Evolutionary conservation across 179 eudicot species (phyloP).

Genomic region (Nepenthes alata): DNA sequence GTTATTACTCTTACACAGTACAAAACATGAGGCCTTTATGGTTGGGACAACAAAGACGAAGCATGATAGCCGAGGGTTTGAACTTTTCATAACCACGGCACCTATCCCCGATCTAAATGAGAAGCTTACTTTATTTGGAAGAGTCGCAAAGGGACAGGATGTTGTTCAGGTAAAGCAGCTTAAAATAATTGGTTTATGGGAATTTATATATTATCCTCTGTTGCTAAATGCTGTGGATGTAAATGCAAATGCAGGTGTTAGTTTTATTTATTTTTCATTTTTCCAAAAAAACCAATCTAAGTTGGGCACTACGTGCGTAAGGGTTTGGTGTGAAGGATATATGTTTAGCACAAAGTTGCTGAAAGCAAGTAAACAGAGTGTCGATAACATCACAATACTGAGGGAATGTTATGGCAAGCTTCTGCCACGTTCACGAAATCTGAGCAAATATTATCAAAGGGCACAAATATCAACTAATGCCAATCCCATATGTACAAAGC

Average conservation of each 20-base stretch:
- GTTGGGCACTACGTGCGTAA: too few species aligned
- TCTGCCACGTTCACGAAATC: too few species aligned
- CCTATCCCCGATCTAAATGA: slow-evolving; percentile 92
- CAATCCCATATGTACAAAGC: too few species aligned
- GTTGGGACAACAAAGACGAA: slow-evolving; percentile 82
- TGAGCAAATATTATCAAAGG: too few species aligned
- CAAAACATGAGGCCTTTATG: slow-evolving; percentile 98
- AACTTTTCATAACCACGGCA: slow-evolving; percentile 86
- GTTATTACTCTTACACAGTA: slow-evolving; percentile 24
- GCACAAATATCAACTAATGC: too few species aligned
- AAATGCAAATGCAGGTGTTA: not conserved
- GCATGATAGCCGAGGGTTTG: slow-evolving; percentile 47
- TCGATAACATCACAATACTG: too few species aligned
- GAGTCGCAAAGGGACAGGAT: slow-evolving; percentile 80
- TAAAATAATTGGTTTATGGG: not conserved
- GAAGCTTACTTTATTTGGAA: slow-evolving; percentile 79
- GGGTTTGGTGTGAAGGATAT: too few species aligned
- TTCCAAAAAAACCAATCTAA: too few species aligned
- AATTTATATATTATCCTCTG: not conserved
- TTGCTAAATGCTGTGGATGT: not conserved
- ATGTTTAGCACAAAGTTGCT: too few species aligned
- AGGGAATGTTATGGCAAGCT: too few species aligned
- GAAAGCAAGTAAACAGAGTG: too few species aligned
- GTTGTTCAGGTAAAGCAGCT: slow-evolving; percentile 65
- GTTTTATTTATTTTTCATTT: too few species aligned